A percentile compares a stretch with the other conserved stretches of the same genome.
phyloP scores from a whole-genome alignment of 169 alveolate genomes.

The Miamiensis avidus region DNA sequence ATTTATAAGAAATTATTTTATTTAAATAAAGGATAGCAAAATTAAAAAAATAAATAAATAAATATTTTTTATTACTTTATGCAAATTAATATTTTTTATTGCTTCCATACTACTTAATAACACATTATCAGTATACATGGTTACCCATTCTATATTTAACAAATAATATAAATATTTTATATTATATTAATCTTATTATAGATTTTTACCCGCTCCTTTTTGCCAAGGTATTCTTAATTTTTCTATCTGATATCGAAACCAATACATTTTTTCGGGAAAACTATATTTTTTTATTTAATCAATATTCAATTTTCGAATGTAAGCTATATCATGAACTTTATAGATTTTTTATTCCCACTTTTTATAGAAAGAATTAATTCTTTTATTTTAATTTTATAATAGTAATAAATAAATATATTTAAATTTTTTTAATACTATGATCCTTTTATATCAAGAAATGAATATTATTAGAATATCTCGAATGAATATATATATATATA shows the following conservation, averaged over 20 bases:
- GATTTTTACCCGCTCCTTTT: conserved; percentile 25
- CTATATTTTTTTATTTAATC: neutral
- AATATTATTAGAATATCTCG: too few relatives aligned
- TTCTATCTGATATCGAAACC: conserved; percentile 24
- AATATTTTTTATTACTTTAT: conserved; percentile 4
- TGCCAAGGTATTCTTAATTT: conserved; percentile 32
- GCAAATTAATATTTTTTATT: conserved; percentile 8
- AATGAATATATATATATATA: too few relatives aligned
- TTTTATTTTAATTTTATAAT: too few relatives aligned
- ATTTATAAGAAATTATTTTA: too few relatives aligned
- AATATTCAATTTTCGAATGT: neutral
- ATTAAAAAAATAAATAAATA: neutral
- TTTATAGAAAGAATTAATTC: too few relatives aligned
- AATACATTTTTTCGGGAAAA: conserved; percentile 13
- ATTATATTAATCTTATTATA: neutral
- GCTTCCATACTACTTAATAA: conserved; percentile 7
- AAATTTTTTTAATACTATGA: too few relatives aligned
- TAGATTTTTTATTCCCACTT: neutral
- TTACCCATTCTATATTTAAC: conserved; percentile 14
- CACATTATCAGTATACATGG: conserved; percentile 8
- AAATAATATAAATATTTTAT: conserved; percentile 19
- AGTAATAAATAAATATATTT: neutral
- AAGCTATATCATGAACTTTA: neutral
- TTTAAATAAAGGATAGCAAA: too few relatives aligned
- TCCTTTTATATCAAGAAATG: too few relatives aligned